Evolutionary conservation across 1,284 basidiomycete genomes (phyloP).

Genomic region (Phellopilus nigrolimitatus): DNA sequence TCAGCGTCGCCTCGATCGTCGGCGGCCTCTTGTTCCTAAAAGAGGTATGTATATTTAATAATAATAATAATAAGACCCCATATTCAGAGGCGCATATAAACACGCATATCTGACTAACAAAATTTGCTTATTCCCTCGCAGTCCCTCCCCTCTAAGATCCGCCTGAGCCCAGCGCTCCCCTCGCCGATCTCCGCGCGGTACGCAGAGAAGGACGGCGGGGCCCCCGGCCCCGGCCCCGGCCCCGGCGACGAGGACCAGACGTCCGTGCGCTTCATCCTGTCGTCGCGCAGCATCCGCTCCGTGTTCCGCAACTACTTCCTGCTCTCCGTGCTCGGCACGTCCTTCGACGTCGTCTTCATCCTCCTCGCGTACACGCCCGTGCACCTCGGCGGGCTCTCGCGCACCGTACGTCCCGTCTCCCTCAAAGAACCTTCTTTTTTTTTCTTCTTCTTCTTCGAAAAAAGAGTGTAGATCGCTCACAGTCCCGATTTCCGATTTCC

Average conservation of each 20-base stretch:
- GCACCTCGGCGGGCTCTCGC: slow-evolving; percentile 23
- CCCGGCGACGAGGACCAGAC: not conserved
- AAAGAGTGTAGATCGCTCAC: not conserved
- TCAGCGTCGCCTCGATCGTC: slow-evolving; percentile 19
- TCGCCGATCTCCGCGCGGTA: slow-evolving; percentile 16
- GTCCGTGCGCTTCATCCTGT: slow-evolving; percentile 11
- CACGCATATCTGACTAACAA: too few species aligned
- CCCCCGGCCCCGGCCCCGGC: too few species aligned
- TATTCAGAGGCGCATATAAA: too few species aligned
- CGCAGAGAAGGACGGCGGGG: slow-evolving; percentile 6
- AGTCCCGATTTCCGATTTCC: too few species aligned
- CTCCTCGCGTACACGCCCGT: slow-evolving; percentile 19
- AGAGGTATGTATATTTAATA: slow-evolving; percentile 21
- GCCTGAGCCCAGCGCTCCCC: slow-evolving; percentile 9
- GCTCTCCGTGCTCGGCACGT: slow-evolving; percentile 16
- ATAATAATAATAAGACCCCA: too few species aligned
- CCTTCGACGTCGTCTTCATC: slow-evolving; percentile 19
- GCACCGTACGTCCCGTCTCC: slow-evolving; percentile 20
- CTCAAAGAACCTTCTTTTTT: slow-evolving; percentile 23
- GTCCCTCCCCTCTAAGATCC: slow-evolving; percentile 19
- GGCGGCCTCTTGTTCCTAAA: slow-evolving; percentile 20
- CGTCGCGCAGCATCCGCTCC: slow-evolving; percentile 15
- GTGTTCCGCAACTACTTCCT: slow-evolving; percentile 22
- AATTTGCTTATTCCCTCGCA: slow-evolving; percentile 4
- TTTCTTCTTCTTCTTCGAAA: slow-evolving; percentile 7